Evolutionary conservation across 2,329 filamentous ascomycete genomes (phyloP), one percentile per base, ranked within the genome.

Genomic region (Talaromyces marneffei): DNA sequence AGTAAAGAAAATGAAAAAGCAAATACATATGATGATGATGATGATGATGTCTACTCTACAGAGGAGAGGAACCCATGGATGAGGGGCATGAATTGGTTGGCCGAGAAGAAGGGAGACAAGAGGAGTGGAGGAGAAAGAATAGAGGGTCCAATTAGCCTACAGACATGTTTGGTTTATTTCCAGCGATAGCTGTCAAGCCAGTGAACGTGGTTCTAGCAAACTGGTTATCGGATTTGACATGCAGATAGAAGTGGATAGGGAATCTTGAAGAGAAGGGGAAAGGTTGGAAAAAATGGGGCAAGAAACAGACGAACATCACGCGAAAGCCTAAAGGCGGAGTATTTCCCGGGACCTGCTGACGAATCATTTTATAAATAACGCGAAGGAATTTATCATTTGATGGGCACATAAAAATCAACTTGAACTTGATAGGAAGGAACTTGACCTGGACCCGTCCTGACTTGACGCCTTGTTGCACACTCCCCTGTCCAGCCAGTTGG

Each of bases 11-110:
- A 35, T 10, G 14, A 46, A 50, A 35, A 33, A 52, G 48, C 27
- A 52, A n/a, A n/a, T n/a, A n/a, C n/a, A n/a, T n/a, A n/a, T n/a
- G n/a, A n/a, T n/a, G n/a, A n/a, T n/a, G n/a, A 48, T 48, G 31
- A 52, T 33, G n/a, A 52, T 33, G n/a, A 42, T 44, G 48, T 31
- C 44, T 23, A 33, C 20, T 9, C n/a, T 37, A 40, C n/a, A 27
- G 52, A 10, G n/a, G 29, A 54, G 50, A 20, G 56, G 27, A 44
- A 50, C n/a, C 57, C 44, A 59, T 60, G 50, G 62, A 66, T 66
- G 68, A 59, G 66, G 61, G 61, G 61, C 44, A 31, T 25, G 29
- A 50, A 52, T 52, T 33, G 57, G 27, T 59, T 52, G 57, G 57
- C 46, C 42, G 46, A 59, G 44, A 52, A 42, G 35, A 29, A 20